Base-by-base conservation (phyloP, 169 alveolate species). In the Plasmodium fragile region DNA sequence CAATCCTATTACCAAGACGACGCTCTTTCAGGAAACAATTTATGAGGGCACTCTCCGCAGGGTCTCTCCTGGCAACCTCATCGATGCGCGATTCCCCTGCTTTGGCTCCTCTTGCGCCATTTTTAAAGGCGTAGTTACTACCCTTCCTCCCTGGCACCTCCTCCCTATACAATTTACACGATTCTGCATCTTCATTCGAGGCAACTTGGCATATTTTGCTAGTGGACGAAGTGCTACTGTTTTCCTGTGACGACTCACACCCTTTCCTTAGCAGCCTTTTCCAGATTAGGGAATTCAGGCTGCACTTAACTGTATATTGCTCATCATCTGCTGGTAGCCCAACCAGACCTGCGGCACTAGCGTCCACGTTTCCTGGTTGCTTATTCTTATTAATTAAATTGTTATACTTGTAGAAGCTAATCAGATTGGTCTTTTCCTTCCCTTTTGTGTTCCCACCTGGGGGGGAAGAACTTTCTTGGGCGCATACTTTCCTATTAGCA, bases 351-450 rank as follows among this genome's bases (percentile, higher is more conserved):
- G 13, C 25, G 1, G 73, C 36, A n/a, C 13, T 59, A 25, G 34
- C 25, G 32, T 59, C 73, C 32, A 59, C 25, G 32, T 10, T 59
- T 4, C 36, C 32, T 59, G 34, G 25, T 4, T 6, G 16, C 32
- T 83, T 43, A 25, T 71, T 25, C 69, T 39, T 84, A 32, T 72
- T 84, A 45, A 34, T 10, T 59, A 73, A 75, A 87, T 87, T 87
- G n/a, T 87, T 87, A 30, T 87, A 87, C 30, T 87, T 87, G 81
- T 87, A 87, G 59, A 45, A 87, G 81, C 93, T 87, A 55, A 87
- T 34, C 28, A 87, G 79, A 32, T 87, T 87, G 10, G 83, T 87
- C 77, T 77, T 87, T 87, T 77, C 84, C 52, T 78, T 87, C 70
- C 71, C 81, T 77, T 87, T 53, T 28, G 18, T 72, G 32, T 18